These are phyloP conservation scores for Mycena citricolor DNA, from an alignment of 1,284 basidiomycete genomes.

Conservation along the genomic window DNA sequence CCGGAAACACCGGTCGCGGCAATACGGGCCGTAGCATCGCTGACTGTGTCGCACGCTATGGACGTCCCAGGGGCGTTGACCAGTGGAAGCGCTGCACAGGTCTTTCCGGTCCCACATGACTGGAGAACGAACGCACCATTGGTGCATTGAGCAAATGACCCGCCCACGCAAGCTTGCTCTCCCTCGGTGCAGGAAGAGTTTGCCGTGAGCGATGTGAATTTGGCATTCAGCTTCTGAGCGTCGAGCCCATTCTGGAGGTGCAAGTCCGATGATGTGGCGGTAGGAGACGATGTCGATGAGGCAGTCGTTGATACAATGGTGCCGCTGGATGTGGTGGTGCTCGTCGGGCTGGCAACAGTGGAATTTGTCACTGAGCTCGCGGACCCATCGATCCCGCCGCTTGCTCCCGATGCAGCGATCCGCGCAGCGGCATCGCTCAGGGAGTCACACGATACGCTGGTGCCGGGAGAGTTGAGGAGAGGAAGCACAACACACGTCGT, in stretches of 20 bases:
- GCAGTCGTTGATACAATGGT: constrained; percentile 24
- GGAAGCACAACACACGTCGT: constrained; percentile 46
- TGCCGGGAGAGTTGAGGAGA: constrained; percentile 47
- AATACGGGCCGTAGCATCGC: constrained; percentile 54
- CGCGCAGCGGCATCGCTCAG: constrained; percentile 35
- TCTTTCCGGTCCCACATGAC: constrained; percentile 39
- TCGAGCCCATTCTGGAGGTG: constrained; percentile 45
- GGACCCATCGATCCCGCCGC: no score
- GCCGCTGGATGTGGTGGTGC: constrained; percentile 24
- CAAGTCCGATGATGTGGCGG: constrained; percentile 29
- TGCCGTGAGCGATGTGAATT: constrained; percentile 44
- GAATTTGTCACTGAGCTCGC: no score
- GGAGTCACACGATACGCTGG: constrained; percentile 40
- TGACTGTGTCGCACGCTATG: constrained; percentile 51
- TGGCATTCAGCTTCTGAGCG: constrained; percentile 50
- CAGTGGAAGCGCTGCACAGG: constrained; percentile 58
- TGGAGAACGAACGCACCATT: constrained; percentile 42
- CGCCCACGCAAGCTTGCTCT: constrained; percentile 42
- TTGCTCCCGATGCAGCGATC: constrained; percentile 36
- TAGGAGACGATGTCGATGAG: constrained; percentile 2
- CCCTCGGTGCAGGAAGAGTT: constrained; percentile 38
- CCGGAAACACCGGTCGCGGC: constrained; percentile 49
- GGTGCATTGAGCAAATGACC: constrained; percentile 44
- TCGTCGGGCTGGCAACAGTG: constrained; percentile 23
- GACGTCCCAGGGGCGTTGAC: constrained; percentile 57